Evolutionary conservation across 2,329 filamentous ascomycete species (phyloP).

Genomic region (Claviceps sp.): DNA sequence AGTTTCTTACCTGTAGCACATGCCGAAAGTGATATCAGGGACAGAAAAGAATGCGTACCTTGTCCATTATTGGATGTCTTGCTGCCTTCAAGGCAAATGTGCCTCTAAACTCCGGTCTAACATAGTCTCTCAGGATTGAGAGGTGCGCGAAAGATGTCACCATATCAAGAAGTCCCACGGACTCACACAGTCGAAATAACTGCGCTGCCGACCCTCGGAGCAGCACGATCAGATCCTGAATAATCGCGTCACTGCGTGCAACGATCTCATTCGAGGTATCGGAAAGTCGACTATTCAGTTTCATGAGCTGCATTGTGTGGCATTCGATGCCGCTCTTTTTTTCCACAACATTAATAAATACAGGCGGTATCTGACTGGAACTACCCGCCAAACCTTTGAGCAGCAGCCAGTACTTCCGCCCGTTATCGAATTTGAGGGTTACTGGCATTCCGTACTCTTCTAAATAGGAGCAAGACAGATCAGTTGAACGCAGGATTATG

Average conservation of each 20-base stretch:
- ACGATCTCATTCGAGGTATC: slow-evolving; percentile 77
- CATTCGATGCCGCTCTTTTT: slow-evolving; percentile 73
- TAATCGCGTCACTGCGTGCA: slow-evolving; percentile 63
- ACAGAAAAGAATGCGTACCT: slow-evolving; percentile 21
- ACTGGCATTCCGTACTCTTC: slow-evolving; percentile 44
- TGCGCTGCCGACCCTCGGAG: slow-evolving; percentile 57
- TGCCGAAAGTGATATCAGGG: neutral
- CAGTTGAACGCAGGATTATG: no score
- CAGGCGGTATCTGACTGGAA: slow-evolving; percentile 39
- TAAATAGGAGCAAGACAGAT: slow-evolving; percentile 13
- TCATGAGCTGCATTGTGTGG: slow-evolving; percentile 72
- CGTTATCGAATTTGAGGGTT: slow-evolving; percentile 61
- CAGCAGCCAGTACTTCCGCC: slow-evolving; percentile 67
- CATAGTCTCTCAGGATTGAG: slow-evolving; percentile 45
- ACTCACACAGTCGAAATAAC: slow-evolving; percentile 76
- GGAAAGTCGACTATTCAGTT: slow-evolving; percentile 63
- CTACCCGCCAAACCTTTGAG: slow-evolving; percentile 52
- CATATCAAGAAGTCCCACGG: slow-evolving; percentile 80
- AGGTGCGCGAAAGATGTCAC: slow-evolving; percentile 63
- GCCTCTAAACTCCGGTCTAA: slow-evolving; percentile 53
- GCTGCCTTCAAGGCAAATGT: slow-evolving; percentile 61
- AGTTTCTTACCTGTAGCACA: neutral
- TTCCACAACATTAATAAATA: slow-evolving; percentile 64
- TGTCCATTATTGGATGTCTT: slow-evolving; percentile 68
- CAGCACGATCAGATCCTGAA: slow-evolving; percentile 58